These are phyloP conservation scores for Mycosphaerella sp. DNA, from an alignment of 2,329 filamentous ascomycete genomes.

Conservation along the genomic window DNA sequence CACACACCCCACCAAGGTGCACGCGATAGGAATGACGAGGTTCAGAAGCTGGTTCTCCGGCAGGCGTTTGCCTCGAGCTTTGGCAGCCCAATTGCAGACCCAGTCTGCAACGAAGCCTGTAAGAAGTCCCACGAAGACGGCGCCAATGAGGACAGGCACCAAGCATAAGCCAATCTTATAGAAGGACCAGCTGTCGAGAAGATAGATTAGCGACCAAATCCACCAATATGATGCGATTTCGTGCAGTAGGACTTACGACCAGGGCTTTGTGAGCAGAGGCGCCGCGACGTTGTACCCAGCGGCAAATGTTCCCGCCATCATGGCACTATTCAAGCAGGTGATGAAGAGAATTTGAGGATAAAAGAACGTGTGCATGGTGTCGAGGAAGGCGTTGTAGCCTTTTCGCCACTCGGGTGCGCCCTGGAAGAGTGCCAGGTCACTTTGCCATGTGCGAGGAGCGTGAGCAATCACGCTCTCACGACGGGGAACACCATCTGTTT, in stretches of 20 bases:
- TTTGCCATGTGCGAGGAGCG: conserved; percentile 20
- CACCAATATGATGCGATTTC: neutral
- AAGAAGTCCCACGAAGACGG: conserved; percentile 22
- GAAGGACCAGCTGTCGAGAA: conserved; percentile 22
- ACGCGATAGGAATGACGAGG: conserved; percentile 24
- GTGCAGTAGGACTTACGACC: conserved; percentile 15
- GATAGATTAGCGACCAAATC: neutral
- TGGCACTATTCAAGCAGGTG: conserved; percentile 29
- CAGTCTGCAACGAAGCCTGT: conserved; percentile 27
- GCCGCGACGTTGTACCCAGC: conserved; percentile 26
- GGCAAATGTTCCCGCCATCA: conserved; percentile 28
- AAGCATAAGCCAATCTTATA: conserved; percentile 24
- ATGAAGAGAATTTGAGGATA: conserved; percentile 32
- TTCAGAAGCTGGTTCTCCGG: conserved; percentile 30
- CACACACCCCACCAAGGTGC: conserved; percentile 24
- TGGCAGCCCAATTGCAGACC: conserved; percentile 26
- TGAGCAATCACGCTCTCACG: conserved; percentile 12
- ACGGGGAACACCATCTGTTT: conserved; percentile 16
- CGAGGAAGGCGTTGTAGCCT: conserved; percentile 25
- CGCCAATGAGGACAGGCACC: conserved; percentile 25
- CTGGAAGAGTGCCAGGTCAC: conserved; percentile 25
- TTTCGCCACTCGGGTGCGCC: conserved; percentile 23
- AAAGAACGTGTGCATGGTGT: conserved; percentile 30
- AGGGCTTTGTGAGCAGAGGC: conserved; percentile 23
- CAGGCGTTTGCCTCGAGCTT: conserved; percentile 24